Evolutionary conservation across 2,329 filamentous ascomycete species (phyloP).

Genomic region (Xylariales sp.): DNA sequence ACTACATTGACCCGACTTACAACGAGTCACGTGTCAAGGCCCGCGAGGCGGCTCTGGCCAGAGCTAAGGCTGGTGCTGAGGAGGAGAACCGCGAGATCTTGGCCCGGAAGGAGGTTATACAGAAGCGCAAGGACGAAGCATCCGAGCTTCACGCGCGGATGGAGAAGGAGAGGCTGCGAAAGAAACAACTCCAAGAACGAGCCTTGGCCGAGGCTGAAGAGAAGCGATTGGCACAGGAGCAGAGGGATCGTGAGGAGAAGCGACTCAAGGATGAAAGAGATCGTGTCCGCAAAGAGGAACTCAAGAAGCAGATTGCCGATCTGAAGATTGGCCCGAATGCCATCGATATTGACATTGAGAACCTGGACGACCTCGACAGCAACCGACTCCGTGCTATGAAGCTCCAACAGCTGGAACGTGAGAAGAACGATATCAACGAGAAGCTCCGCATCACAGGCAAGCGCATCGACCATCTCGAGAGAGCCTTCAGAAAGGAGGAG

Average conservation of each 20-base stretch:
- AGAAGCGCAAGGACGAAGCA: slow-evolving; percentile 96
- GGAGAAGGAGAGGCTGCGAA: slow-evolving; percentile 87
- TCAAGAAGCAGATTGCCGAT: slow-evolving; percentile 88
- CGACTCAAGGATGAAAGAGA: slow-evolving; percentile 83
- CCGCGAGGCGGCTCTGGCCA: slow-evolving; percentile 73
- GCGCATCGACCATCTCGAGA: slow-evolving; percentile 93
- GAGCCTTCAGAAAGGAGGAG: slow-evolving; percentile 94
- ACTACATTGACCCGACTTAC: slow-evolving; percentile 90
- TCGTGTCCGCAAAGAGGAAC: slow-evolving; percentile 84
- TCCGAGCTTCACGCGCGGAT: slow-evolving; percentile 81
- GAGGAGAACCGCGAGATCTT: slow-evolving; percentile 85
- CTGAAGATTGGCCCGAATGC: slow-evolving; percentile 83
- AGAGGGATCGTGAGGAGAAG: slow-evolving; percentile 82
- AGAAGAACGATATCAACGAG: slow-evolving; percentile 95
- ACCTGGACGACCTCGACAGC: slow-evolving; percentile 82
- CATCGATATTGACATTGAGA: slow-evolving; percentile 68
- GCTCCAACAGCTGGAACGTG: slow-evolving; percentile 90
- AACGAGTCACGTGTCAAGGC: slow-evolving; percentile 76
- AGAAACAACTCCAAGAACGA: slow-evolving; percentile 81
- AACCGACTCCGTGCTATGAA: slow-evolving; percentile 91
- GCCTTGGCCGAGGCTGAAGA: slow-evolving; percentile 87
- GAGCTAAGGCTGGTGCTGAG: slow-evolving; percentile 83
- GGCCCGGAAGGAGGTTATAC: slow-evolving; percentile 82
- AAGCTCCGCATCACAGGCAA: slow-evolving; percentile 88
- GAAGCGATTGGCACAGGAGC: slow-evolving; percentile 84